A percentile compares a stretch with the other conserved stretches of the same genome.
phyloP scores from a whole-genome alignment of 2,329 filamentous ascomycete genomes.

The Microdochium trichocladiopsis region DNA sequence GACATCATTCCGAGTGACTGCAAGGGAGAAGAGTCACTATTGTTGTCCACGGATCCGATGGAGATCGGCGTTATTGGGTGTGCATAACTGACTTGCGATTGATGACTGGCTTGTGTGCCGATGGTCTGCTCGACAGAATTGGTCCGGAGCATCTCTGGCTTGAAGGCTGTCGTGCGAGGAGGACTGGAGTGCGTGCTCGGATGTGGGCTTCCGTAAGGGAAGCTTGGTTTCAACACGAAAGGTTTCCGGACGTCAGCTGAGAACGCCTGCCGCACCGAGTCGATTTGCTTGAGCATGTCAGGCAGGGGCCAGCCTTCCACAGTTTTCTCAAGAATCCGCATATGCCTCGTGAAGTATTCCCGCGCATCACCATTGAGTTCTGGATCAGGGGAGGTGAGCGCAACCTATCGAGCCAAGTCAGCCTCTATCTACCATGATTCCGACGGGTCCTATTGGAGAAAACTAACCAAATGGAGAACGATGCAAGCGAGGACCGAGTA shows the following conservation, averaged over 20 bases:
- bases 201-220: constrained; percentile 78
- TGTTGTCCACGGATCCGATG: constrained; percentile 62
- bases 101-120: constrained; percentile 43
- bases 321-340: constrained; percentile 86
- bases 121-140: constrained; percentile 48
- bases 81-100: constrained; percentile 58
- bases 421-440: neutral
- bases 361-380: constrained; percentile 78
- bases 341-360: constrained; percentile 86
- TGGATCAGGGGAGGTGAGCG: constrained; percentile 86
- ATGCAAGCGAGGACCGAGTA: constrained; percentile 88
- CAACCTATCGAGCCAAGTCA: constrained; percentile 52
- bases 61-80: constrained; percentile 78
- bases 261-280: constrained; percentile 83
- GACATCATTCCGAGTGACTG: constrained; percentile 68
- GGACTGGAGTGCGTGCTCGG: constrained; percentile 58
- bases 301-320: constrained; percentile 79
- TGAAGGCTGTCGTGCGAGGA: constrained; percentile 46
- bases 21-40: constrained; percentile 69
- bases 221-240: constrained; percentile 82
- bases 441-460: neutral
- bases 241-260: constrained; percentile 78
- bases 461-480: constrained; percentile 81
- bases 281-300: constrained; percentile 84
- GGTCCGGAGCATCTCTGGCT: constrained; percentile 34